Conservation (phyloP, 2,329 filamentous ascomycete genomes). For the Xylariomycetidae sp. region DNA sequence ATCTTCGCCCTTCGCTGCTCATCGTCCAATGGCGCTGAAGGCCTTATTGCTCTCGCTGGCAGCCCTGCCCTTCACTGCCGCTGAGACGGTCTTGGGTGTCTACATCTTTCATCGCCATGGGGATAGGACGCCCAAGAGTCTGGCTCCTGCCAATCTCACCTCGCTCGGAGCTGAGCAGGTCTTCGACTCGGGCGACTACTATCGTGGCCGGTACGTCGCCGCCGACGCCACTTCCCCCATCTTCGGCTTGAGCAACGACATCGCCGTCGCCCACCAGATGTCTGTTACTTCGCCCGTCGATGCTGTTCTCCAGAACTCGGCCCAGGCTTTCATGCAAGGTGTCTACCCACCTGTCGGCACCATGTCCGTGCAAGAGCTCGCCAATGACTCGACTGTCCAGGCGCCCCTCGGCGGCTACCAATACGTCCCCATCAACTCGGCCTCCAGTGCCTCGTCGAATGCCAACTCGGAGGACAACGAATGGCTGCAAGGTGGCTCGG, state of each 20-base stretch:
- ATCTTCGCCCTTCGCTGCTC: too few relatives aligned
- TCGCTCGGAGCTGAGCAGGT: slow-evolving; percentile 75
- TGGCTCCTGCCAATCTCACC: slow-evolving; percentile 68
- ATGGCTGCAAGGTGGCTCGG: slow-evolving; percentile 56
- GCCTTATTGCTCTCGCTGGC: slow-evolving; percentile 36
- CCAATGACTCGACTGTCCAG: slow-evolving; percentile 63
- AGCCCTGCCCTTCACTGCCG: slow-evolving; percentile 27
- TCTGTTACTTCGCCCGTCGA: slow-evolving; percentile 68
- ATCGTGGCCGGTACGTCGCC: slow-evolving; percentile 69
- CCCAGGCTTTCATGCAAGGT: slow-evolving; percentile 75
- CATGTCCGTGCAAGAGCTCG: slow-evolving; percentile 55
- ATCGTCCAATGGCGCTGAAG: slow-evolving; percentile 34
- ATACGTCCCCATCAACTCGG: slow-evolving; percentile 68
- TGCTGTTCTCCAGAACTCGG: slow-evolving; percentile 74
- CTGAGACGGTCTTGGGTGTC: slow-evolving; percentile 71
- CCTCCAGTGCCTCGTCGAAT: slow-evolving; percentile 49
- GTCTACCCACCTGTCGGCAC: slow-evolving; percentile 74
- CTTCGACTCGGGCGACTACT: slow-evolving; percentile 68
- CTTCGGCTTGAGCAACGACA: slow-evolving; percentile 58
- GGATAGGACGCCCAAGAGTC: slow-evolving; percentile 76
- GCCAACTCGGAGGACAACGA: slow-evolving; percentile 50
- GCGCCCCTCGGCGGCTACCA: slow-evolving; percentile 78
- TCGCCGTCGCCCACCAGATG: slow-evolving; percentile 67
- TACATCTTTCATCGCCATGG: slow-evolving; percentile 90
- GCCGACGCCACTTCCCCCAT: slow-evolving; percentile 57